These are phyloP conservation scores for Pontederia crassipes DNA, from an alignment of 176 grass and related monocot species.

Conservation along the genomic window DNA sequence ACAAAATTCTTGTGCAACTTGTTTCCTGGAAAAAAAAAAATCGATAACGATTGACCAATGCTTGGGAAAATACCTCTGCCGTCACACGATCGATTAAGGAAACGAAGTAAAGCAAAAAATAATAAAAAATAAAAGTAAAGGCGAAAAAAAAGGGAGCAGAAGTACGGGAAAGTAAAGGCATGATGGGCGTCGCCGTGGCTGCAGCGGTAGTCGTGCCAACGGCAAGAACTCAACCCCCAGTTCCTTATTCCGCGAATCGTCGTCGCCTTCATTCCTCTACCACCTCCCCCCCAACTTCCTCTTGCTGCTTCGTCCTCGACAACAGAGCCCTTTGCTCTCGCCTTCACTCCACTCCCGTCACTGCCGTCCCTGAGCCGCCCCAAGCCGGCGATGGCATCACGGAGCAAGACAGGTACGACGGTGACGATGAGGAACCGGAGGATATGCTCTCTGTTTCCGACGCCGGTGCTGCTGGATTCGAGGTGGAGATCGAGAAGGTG, in stretches of 20 bases:
- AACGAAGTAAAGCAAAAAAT: not conserved
- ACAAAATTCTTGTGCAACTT: too few species aligned
- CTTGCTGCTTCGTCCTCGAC: not conserved
- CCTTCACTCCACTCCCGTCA: not conserved
- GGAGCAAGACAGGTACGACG: not conserved
- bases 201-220: not conserved
- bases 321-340: not conserved
- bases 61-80: too few species aligned
- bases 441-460: constrained; percentile 13
- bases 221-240: too few species aligned
- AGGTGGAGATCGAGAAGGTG: constrained; percentile 49
- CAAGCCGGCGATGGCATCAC: constrained; percentile 5
- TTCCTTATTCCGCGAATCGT: not conserved
- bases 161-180: not conserved
- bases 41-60: too few species aligned
- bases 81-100: too few species aligned
- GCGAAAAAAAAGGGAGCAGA: not conserved
- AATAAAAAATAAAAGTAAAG: not conserved
- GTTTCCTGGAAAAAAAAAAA: too few species aligned
- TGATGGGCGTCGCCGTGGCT: not conserved
- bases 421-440: not conserved
- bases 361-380: not conserved
- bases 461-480: constrained; percentile 10
- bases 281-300: not conserved
- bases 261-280: not conserved